Evolutionary conservation across 306 rosid genomes (phyloP).

Genomic region (Echinosophora koreensis): DNA sequence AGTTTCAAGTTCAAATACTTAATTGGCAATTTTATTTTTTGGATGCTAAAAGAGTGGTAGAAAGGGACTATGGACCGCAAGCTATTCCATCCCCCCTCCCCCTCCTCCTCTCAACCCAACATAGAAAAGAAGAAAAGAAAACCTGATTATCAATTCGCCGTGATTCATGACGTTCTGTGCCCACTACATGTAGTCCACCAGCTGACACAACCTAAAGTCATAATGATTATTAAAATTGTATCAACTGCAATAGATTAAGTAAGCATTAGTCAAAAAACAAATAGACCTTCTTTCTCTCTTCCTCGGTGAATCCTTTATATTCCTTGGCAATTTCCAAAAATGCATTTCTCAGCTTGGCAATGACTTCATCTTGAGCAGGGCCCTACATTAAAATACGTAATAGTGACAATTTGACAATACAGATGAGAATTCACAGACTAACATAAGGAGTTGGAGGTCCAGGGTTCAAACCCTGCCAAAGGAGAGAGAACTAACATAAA

Average conservation of each 20-base stretch:
- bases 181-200: slow-evolving; percentile 97
- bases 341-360: slow-evolving; percentile 77
- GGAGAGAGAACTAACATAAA: too few relatives aligned
- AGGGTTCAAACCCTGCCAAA: too few relatives aligned
- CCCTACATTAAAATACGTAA: slow-evolving; percentile 61
- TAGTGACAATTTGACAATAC: slow-evolving; percentile 19
- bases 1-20: slow-evolving; percentile 37
- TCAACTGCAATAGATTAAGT: slow-evolving; percentile 29
- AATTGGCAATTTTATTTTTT: slow-evolving; percentile 22
- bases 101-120: slow-evolving; percentile 29
- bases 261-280: slow-evolving; percentile 33
- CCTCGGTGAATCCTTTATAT: slow-evolving; percentile 84
- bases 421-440: slow-evolving; percentile 10
- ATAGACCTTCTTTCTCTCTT: slow-evolving; percentile 86
- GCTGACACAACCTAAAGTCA: slow-evolving; percentile 84
- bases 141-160: slow-evolving; percentile 98
- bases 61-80: slow-evolving; percentile 31
- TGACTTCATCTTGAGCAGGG: slow-evolving; percentile 91
- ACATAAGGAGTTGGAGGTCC: too few relatives aligned
- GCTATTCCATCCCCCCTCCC: background rate
- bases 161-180: slow-evolving; percentile 97
- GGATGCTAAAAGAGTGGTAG: slow-evolving; percentile 10
- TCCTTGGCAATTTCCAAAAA: slow-evolving; percentile 85
- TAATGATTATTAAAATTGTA: slow-evolving; percentile 42
- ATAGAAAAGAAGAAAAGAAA: slow-evolving; percentile 40